Conservation (phyloP, 23 red algal species). For the Gracilariopsis chorda region DNA sequence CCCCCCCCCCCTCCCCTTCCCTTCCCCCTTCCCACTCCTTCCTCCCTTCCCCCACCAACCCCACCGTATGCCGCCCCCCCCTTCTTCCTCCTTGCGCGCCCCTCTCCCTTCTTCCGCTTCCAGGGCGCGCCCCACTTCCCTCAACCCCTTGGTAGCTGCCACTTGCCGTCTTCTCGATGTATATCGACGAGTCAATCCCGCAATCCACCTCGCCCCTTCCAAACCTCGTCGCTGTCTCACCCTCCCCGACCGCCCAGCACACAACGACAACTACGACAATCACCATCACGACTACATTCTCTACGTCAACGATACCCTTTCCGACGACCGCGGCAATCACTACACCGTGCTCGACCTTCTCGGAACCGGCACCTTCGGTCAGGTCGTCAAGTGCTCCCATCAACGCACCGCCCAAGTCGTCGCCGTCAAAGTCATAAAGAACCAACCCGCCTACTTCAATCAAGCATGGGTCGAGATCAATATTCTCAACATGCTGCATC, state of each 20-base stretch:
- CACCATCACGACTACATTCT: constrained; percentile 85
- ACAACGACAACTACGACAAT: constrained; percentile 70
- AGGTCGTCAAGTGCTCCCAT: constrained; percentile 89
- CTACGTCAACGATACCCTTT: constrained; percentile 64
- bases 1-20: neutral
- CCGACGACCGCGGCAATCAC: constrained; percentile 31
- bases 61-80: neutral
- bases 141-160: constrained; percentile 24
- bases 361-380: constrained; percentile 89
- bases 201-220: neutral
- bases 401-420: constrained; percentile 46
- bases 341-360: constrained; percentile 82
- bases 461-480: constrained; percentile 95
- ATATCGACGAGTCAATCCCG: constrained; percentile 51
- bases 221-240: constrained; percentile 59
- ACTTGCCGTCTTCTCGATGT: constrained; percentile 35
- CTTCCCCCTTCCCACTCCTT: neutral
- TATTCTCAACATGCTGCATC: constrained; percentile 64
- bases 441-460: constrained; percentile 82
- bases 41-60: neutral
- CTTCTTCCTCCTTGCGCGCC: neutral
- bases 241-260: constrained; percentile 3
- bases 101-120: neutral
- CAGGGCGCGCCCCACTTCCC: neutral
- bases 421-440: constrained; percentile 98